Percentiles rank a stretch among this genome's conserved stretches.
These are phyloP conservation scores for Plasmodium coatneyi DNA, from an alignment of 169 alveolate species.

Conservation along the genomic window DNA sequence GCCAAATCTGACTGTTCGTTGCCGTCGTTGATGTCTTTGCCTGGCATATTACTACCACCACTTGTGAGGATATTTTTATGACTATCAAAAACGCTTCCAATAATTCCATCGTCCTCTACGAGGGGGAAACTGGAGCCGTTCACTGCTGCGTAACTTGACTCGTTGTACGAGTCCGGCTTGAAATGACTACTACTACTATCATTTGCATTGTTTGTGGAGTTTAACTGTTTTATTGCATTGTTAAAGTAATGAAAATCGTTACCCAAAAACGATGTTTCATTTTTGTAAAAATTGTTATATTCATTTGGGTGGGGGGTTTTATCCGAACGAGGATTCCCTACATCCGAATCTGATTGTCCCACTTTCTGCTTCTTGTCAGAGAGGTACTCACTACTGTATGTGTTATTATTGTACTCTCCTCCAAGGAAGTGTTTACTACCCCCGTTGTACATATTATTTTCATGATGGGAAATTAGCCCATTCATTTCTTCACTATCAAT, in stretches of 20 bases:
- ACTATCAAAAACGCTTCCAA: not conserved
- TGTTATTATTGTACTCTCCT: not conserved
- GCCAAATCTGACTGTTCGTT: not conserved
- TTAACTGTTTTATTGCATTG: conserved; percentile 5
- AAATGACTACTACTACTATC: not conserved
- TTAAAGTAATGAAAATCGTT: conserved; percentile 28
- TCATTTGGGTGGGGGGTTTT: conserved; percentile 7
- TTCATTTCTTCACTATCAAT: not conserved
- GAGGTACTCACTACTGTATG: not conserved
- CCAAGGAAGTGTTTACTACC: not conserved
- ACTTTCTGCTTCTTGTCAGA: conserved; percentile 7
- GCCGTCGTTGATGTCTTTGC: not conserved
- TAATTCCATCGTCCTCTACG: not conserved
- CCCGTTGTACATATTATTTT: not conserved
- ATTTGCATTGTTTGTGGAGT: not conserved
- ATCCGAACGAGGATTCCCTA: not conserved
- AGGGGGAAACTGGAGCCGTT: not conserved
- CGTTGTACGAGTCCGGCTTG: not conserved
- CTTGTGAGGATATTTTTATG: not conserved
- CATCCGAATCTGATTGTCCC: not conserved
- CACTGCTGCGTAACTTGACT: not conserved
- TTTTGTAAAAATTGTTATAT: conserved; percentile 12
- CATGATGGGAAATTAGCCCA: not conserved
- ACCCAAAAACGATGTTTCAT: conserved; percentile 5
- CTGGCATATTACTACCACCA: not conserved